Evolutionary conservation across 2,329 filamentous ascomycete species (phyloP), one percentile per base, ranked within the genome.

Genomic region (Mariannaea sp.): DNA sequence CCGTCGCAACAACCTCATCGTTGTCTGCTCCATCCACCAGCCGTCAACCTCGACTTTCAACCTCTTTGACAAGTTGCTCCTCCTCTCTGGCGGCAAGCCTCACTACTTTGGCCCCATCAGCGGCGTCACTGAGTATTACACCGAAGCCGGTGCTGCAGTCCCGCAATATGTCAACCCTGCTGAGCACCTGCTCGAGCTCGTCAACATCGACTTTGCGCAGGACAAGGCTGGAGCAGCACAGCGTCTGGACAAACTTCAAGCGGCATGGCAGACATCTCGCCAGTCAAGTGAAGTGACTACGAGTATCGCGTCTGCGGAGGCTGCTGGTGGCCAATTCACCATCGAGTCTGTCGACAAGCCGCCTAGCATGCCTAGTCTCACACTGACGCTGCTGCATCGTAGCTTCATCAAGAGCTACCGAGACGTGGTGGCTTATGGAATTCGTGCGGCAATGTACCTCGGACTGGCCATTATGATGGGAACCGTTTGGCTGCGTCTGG

Each of bases 21-120:
- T 94, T 24, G 85, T 95, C 54, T 88, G 88, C 4, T 90, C 87
- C 32, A 94, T 95, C 56, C 91, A 95, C 68, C 91, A 95, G 67
- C 91, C 91, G 0, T 93, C 89, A 0, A 89, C 89, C 0, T 81
- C 85, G 0, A 92, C 88, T 0, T 95, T 91, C 63, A 80, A 87
- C 57, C 81, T 92, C 10, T 95, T 95, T 61, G 90, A 95, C 68
- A 90, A 89, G 68, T 75, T 95, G 0, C 75, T 90, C 30, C 79
- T 95, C 1, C 77, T 96, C 1, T 92, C 89, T 0, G 75, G 75
- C 3, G 90, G 90, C 14, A 82, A 79, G 50, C 83, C 86, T 1
- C 87, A 86, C 59, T 95, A 92, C 71, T 90, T 87, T 58, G 91
- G 90, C 0, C 75, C 83, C 0, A 75, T 90, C 1, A 57, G 69